These are phyloP conservation scores for Leccinum pallidistipes DNA, from an alignment of 1,284 basidiomycete genomes.

Conservation along the genomic window DNA sequence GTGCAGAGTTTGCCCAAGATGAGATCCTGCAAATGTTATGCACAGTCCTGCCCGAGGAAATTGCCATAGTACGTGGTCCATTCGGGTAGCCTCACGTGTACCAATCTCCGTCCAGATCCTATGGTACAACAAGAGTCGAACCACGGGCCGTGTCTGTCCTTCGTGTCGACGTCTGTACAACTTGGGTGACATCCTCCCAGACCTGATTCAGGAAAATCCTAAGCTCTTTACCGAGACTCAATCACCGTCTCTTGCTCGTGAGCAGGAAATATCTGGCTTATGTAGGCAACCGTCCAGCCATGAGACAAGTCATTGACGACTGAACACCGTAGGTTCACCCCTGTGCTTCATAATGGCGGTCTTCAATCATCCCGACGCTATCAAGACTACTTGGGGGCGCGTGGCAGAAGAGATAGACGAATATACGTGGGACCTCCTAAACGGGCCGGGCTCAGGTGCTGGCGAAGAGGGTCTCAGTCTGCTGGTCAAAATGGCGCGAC, in stretches of 20 bases:
- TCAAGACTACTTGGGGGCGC: slow-evolving; percentile 68
- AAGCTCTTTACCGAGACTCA: slow-evolving; percentile 25
- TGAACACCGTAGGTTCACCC: slow-evolving; percentile 55
- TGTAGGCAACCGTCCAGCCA: slow-evolving; percentile 48
- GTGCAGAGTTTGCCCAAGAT: slow-evolving; percentile 70
- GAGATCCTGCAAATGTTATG: slow-evolving; percentile 71
- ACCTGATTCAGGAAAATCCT: slow-evolving; percentile 42
- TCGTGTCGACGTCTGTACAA: slow-evolving; percentile 70
- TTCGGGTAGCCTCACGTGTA: background rate
- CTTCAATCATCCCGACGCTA: slow-evolving; percentile 61
- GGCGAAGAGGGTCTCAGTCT: slow-evolving; percentile 57
- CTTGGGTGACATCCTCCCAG: slow-evolving; percentile 60
- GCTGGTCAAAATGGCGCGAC: slow-evolving; percentile 72
- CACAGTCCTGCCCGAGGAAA: slow-evolving; percentile 67
- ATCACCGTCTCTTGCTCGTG: slow-evolving; percentile 50
- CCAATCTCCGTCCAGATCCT: slow-evolving; percentile 53
- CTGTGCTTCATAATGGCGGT: slow-evolving; percentile 74
- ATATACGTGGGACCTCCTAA: slow-evolving; percentile 59
- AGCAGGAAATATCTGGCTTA: slow-evolving; percentile 73
- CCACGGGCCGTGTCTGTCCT: slow-evolving; percentile 67
- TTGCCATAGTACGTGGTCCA: slow-evolving; percentile 54
- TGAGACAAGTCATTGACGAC: slow-evolving; percentile 4
- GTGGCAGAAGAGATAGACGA: slow-evolving; percentile 68
- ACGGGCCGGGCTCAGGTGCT: slow-evolving; percentile 40
- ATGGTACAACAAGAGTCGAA: slow-evolving; percentile 80